phyloP scores from a whole-genome alignment of 1,284 basidiomycete genomes.

The Vanrija pseudolonga region DNA sequence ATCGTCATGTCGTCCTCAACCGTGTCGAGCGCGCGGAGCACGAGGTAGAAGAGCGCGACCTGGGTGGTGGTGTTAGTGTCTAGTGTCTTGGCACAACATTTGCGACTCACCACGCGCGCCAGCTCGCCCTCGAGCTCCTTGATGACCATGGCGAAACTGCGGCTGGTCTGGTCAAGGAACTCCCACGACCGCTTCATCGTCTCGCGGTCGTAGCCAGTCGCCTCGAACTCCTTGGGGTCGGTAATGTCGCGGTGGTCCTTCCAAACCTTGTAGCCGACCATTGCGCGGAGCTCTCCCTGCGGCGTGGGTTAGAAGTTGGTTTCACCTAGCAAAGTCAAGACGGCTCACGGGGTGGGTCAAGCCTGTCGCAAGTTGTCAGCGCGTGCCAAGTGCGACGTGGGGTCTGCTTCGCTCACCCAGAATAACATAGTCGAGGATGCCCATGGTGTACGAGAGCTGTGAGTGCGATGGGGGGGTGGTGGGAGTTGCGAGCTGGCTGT shows the following conservation, averaged over 20 bases:
- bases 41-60: constrained; percentile 94
- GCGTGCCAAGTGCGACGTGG: no score
- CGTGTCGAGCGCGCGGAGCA: constrained; percentile 89
- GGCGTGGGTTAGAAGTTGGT: background rate
- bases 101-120: constrained; percentile 73
- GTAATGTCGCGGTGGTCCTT: constrained; percentile 78
- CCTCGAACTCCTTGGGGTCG: constrained; percentile 62
- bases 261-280: constrained; percentile 74
- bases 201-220: constrained; percentile 75
- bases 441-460: constrained; percentile 27
- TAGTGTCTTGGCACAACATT: background rate
- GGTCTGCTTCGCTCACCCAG: constrained; percentile 28
- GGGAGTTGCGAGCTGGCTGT: background rate
- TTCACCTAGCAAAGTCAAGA: background rate
- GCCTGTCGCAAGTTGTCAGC: constrained; percentile 20
- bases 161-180: constrained; percentile 81
- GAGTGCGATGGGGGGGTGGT: background rate
- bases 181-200: constrained; percentile 89
- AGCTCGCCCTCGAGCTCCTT: constrained; percentile 96
- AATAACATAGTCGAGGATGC: constrained; percentile 24
- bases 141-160: constrained; percentile 90
- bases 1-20: constrained; percentile 99
- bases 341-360: constrained; percentile 34
- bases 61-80: no score
- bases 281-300: constrained; percentile 71